Conservation (phyloP, 495 filamentous ascomycete genomes). For the Aspergillus egyptiacus region DNA sequence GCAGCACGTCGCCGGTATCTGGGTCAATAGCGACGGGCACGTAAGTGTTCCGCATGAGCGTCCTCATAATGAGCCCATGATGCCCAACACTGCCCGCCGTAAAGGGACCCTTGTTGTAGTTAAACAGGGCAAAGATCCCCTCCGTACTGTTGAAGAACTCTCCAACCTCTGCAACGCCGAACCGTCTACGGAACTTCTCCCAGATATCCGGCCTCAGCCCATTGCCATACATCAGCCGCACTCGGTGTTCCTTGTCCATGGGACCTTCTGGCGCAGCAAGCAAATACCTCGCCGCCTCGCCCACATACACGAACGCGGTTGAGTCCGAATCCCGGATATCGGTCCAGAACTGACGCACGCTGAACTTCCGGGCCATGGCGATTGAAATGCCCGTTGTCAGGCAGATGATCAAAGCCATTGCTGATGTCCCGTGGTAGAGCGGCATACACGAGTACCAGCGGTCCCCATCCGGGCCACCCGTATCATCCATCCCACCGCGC, state of each 20-base stretch:
- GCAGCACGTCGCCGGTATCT: constrained; percentile 56
- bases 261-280: constrained; percentile 61
- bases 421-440: constrained; percentile 72
- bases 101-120: constrained; percentile 55
- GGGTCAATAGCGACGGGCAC: constrained; percentile 65
- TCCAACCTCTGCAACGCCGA: constrained; percentile 50
- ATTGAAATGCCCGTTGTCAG: constrained; percentile 54
- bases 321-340: constrained; percentile 63
- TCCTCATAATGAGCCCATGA: constrained; percentile 56
- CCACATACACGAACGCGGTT: constrained; percentile 76
- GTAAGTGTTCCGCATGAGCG: constrained; percentile 43
- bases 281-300: constrained; percentile 72
- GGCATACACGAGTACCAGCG: constrained; percentile 77
- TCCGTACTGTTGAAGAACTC: constrained; percentile 67
- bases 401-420: constrained; percentile 47
- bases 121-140: constrained; percentile 54
- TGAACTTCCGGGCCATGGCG: constrained; percentile 67
- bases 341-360: constrained; percentile 64
- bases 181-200: constrained; percentile 60
- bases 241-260: constrained; percentile 57
- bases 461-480: constrained; percentile 43
- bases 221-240: constrained; percentile 68
- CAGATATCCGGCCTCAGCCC: constrained; percentile 74
- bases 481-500: constrained; percentile 21
- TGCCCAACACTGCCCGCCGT: constrained; percentile 62